Evolutionary conservation across 2,329 filamentous ascomycete genomes (phyloP).

Genomic region (Ceratocystis lukuohia): DNA sequence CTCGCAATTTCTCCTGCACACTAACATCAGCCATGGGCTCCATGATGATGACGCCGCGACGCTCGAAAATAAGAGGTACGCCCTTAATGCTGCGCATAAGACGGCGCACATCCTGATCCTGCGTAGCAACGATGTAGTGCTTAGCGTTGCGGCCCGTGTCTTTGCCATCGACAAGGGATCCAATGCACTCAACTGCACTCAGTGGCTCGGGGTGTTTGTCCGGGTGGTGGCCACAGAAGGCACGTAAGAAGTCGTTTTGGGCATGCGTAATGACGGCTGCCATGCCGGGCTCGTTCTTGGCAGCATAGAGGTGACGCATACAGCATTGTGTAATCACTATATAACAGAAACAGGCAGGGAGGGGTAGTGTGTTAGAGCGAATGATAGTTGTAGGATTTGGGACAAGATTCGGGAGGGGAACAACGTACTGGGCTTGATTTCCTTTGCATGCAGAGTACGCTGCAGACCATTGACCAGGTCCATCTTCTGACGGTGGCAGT

Average conservation of each 20-base stretch:
- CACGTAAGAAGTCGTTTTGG: conserved; percentile 57
- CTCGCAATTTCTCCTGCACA: conserved; percentile 47
- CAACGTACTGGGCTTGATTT: conserved; percentile 56
- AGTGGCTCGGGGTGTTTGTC: conserved; percentile 59
- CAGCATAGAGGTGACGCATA: conserved; percentile 63
- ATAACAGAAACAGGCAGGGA: conserved; percentile 10
- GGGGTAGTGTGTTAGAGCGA: conserved; percentile 20
- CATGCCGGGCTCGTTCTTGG: conserved; percentile 40
- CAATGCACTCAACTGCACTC: conserved; percentile 54
- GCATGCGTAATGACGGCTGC: conserved; percentile 56
- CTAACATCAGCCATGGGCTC: conserved; percentile 62
- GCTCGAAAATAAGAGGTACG: conserved; percentile 66
- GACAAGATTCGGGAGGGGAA: background rate
- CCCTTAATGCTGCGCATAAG: conserved; percentile 54
- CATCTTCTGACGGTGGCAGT: conserved; percentile 78
- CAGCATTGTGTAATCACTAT: conserved; percentile 72
- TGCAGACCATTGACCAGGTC: conserved; percentile 65
- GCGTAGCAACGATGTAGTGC: conserved; percentile 63
- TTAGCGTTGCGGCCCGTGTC: conserved; percentile 58
- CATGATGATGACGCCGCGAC: conserved; percentile 57
- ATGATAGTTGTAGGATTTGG: background rate
- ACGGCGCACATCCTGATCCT: conserved; percentile 51
- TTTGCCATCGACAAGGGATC: conserved; percentile 67
- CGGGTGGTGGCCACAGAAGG: conserved; percentile 65
- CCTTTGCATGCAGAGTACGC: conserved; percentile 71